Percentiles rank a stretch among this genome's conserved stretches.
Evolutionary conservation across 306 rosid genomes (phyloP).

Genomic region (Trichosanthes cucumerina): DNA sequence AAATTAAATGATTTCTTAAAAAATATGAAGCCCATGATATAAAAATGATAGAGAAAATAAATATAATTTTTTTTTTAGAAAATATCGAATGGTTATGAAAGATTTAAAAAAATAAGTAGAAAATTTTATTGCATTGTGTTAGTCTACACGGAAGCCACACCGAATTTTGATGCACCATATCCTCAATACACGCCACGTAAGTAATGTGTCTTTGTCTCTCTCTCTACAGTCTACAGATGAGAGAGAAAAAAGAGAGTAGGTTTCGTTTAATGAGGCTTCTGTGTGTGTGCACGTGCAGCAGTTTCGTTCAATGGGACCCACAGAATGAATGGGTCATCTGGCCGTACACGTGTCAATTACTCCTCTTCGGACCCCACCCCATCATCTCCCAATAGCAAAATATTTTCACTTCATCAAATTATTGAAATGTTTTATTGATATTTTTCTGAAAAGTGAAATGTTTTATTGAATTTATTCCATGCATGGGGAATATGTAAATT

Average conservation of each 20-base stretch:
- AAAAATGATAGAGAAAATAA: no score
- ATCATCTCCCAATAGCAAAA: background rate
- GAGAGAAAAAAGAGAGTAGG: background rate
- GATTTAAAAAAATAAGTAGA: no score
- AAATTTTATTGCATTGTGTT: no score
- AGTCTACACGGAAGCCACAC: slow-evolving; percentile 9
- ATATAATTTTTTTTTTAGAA: no score
- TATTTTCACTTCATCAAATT: background rate
- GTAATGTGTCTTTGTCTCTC: background rate
- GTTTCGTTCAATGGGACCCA: background rate
- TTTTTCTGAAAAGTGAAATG: no score
- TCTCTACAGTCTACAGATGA: background rate
- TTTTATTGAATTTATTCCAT: no score
- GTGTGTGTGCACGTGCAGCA: background rate
- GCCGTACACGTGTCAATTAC: background rate
- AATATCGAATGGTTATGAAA: no score
- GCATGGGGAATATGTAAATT: background rate
- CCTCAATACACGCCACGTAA: background rate
- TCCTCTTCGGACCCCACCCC: background rate
- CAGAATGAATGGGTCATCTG: background rate
- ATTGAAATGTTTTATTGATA: background rate
- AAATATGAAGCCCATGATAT: no score
- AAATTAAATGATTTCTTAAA: no score
- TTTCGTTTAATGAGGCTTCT: background rate
- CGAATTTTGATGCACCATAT: background rate